Evolutionary conservation across 2,329 filamentous ascomycete genomes (phyloP).

Genomic region (Torrubiella hemipterigena): DNA sequence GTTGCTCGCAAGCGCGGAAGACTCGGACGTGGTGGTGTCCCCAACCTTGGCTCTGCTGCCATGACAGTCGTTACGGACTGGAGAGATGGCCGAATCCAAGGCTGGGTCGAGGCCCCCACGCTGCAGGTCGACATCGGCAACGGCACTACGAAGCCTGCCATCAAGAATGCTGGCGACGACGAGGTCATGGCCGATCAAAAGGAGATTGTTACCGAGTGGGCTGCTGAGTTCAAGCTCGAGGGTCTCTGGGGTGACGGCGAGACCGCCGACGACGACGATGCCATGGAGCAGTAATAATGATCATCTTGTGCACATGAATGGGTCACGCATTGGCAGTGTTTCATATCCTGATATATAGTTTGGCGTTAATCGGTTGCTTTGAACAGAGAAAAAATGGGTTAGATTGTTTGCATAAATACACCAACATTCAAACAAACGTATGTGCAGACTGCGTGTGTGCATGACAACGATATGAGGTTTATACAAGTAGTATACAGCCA

Average conservation of each 20-base stretch:
- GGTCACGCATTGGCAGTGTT: constrained; percentile 7
- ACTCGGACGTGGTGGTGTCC: constrained; percentile 77
- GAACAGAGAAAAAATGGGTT: constrained; percentile 6
- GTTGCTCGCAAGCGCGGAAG: constrained; percentile 88
- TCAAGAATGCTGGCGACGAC: constrained; percentile 28
- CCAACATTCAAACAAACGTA: background rate
- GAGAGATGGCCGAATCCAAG: constrained; percentile 88
- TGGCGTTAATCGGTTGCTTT: constrained; percentile 9
- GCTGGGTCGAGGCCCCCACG: constrained; percentile 72
- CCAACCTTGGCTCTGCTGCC: constrained; percentile 77
- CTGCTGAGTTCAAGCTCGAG: constrained; percentile 88
- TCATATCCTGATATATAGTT: constrained; percentile 8
- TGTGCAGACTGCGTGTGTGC: constrained; percentile 1
- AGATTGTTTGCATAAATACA: constrained; percentile 6
- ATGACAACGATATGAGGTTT: too few species aligned
- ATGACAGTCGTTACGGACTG: constrained; percentile 95
- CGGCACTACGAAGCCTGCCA: constrained; percentile 17
- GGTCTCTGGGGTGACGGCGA: constrained; percentile 70
- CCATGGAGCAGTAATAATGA: constrained; percentile 41
- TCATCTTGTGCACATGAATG: too few species aligned
- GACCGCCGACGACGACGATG: constrained; percentile 23
- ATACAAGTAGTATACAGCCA: too few species aligned
- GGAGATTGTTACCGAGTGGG: constrained; percentile 84
- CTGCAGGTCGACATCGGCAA: constrained; percentile 39
- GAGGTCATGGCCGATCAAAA: constrained; percentile 55